Evolutionary conservation across 495 filamentous ascomycete genomes (phyloP), one percentile per base, ranked within the genome.

Genomic region (Amphirosellinia nigrospora): DNA sequence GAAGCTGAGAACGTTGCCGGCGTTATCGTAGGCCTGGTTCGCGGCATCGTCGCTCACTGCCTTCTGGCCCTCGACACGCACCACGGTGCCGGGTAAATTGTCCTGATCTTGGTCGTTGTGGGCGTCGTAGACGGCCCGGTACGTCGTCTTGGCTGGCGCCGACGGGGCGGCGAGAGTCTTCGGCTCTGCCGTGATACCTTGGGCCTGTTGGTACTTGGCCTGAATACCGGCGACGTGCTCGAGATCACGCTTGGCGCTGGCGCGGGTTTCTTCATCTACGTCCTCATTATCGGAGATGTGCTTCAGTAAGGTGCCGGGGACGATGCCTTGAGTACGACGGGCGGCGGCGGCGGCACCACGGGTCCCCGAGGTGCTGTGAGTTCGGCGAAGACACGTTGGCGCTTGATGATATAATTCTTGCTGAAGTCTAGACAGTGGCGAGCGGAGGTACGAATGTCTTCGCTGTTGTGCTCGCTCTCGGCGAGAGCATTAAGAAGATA

Each of bases 11-110:
- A 82, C 82, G 21, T 73, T 73, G 43, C 79, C 80, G 16, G 77
- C 76, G 66, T 82, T 82, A 74, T 81, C 79, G 64, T 73, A 83
- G 1, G 80, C 80, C 52, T 80, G 76, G 72, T 83, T 81, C 59
- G 45, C 79, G 0, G 75, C 64, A n/a, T 72, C 66, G 72, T 83
- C 81, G 26, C 50, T 66, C 45, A 67, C 34, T 2, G 75, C 69
- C 36, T 73, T 71, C 61, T 83, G 77, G n/a, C 81, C 81, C 68
- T 83, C 81, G 46, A 79, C 74, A 9, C 81, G 78, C 13, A 81
- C 38, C 19, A 80, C 65, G 15, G 71, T 74, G 15, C 81, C 81
- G 11, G 81, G 81, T 1, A 83, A 75, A 6, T 78, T 11, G 3
- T 63, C 62, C 65, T 83, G 80, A 62, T 81, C 70, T 9, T 71